Evolutionary conservation across 202 grass and related monocot species (phyloP), one percentile per base, ranked within the genome.

Genomic region (Setaria viridis): DNA sequence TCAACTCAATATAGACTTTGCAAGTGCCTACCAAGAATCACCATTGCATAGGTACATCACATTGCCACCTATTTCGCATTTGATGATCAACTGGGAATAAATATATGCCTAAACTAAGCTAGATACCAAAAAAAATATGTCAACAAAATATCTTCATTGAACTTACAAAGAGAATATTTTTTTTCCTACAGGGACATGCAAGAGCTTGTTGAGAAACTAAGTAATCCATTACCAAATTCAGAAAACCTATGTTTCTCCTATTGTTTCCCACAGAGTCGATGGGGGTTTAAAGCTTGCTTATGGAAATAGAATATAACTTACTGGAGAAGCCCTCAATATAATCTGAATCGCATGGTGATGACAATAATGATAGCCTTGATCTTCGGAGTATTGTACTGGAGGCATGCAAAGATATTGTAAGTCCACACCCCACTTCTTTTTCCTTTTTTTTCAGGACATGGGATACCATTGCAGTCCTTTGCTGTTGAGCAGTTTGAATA

Each of bases 291-390:
- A 87, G 93, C 91, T 48, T 95, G 93, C 58, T 78, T 95, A 42
- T 95, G 93, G 93, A 95, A 95, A 57, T 91, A 95, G 76, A 91
- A 80, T 21, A 70, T 89, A 80, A 89, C 84, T 34, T 95, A 93
- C 77, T 93, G 93, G 93, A 93, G 91, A 91, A 95, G 93, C 81
- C 84, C 91, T 78, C 81, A 79, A 33, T 95, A 95, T 65, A 95
- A 95, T 56, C 78, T 88, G 69, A 81, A 79, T 42, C 81, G 91
- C 58, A 88, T 93, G 72, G 20, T 74, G 42, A 88, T 93, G 72
- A 83, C 83, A 74, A 15, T 86, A 63, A 9, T 87, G 4, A 29
- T 77, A 17, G 80, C 91, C 33, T 41, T 89, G 30, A 47, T 66
- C 59, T 79, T 89, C 48, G 91, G 58, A 57, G 32, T 81, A 45